Base-by-base conservation (phyloP, 108 stramenopile genomes). In the Nitzschia inconspicua region DNA sequence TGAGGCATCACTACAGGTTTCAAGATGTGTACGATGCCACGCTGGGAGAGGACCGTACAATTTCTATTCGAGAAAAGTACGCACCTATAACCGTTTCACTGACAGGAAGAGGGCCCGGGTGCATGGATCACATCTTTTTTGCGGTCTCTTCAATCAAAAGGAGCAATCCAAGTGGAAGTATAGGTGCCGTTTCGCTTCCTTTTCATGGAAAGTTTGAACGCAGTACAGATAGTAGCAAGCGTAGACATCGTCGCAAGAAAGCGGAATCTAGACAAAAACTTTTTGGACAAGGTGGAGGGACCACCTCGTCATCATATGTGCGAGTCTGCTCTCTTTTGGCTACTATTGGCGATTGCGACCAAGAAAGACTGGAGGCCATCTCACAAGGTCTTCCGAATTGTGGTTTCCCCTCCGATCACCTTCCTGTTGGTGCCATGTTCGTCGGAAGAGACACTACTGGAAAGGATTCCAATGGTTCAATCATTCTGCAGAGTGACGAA, bases 321-420 rank as follows among this genome's bases (percentile, higher is more conserved):
- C 61, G 61, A 25, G 31, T 73, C 3, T 58, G 64, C 2, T 51
- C 71, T 20, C 42, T 78, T 6, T 44, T 78, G 0, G 66, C 77
- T 19, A 78, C 77, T 1, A 39, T 72, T 10, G 47, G 65, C 26
- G 50, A 49, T 11, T 25, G 19, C 37, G 7, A 14, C n/a, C 18
- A 52, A 0, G 28, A 58, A 54, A 43, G 71, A 39, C 0, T 66
- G 13, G 19, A 44, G 32, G 47, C 55, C 29, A 78, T 78, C 28
- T 14, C 44, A 0, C 31, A 52, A 11, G 77, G 77, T 16, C 47
- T 78, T 5, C 77, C 77, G 19, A 78, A 78, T 56, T 27, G 54
- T 2, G 77, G 77, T 44, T 78, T 78, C 30, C 66, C 70, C 22
- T 78, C 77, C 4, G 77, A 78, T 68, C 77, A 78, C 50, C 34